phyloP scores from a whole-genome alignment of 306 rosid genomes.

The Begonia fuchsioides region DNA sequence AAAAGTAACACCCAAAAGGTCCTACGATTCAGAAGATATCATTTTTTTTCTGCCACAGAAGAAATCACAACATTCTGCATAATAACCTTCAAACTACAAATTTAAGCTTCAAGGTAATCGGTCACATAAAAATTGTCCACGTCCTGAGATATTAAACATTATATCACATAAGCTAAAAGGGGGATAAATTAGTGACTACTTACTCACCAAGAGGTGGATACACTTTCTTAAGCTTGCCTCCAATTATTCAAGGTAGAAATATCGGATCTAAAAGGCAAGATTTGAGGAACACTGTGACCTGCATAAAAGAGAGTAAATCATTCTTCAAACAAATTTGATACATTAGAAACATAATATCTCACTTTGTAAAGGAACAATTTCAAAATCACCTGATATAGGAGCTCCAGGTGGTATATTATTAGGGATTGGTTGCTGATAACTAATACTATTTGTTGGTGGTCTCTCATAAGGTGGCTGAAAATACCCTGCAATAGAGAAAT shows the following conservation, averaged over 20 bases:
- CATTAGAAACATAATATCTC: neutral
- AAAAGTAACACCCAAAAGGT: too few species aligned
- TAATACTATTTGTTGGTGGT: constrained; percentile 50
- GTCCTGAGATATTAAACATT: too few species aligned
- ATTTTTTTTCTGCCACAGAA: too few species aligned
- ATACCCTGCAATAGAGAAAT: constrained; percentile 29
- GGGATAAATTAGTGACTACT: neutral
- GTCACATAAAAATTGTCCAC: too few species aligned
- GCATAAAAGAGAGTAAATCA: constrained; percentile 11
- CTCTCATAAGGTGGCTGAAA: constrained; percentile 70
- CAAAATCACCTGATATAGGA: constrained; percentile 49
- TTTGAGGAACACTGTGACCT: constrained; percentile 73
- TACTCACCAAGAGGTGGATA: neutral
- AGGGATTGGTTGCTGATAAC: constrained; percentile 53
- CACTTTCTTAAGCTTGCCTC: constrained; percentile 62
- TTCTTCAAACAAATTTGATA: neutral
- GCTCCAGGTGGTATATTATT: constrained; percentile 56
- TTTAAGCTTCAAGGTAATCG: too few species aligned
- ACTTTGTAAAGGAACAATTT: neutral
- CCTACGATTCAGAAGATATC: too few species aligned
- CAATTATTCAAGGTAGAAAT: constrained; percentile 63
- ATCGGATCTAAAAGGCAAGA: constrained; percentile 73
- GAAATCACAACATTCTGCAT: too few species aligned
- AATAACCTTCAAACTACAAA: too few species aligned
- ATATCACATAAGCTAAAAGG: neutral